A percentile compares a stretch with the other conserved stretches of the same genome.
Evolutionary conservation across 1,139 yeast species (phyloP).

Genomic region (Yarrowia galli): DNA sequence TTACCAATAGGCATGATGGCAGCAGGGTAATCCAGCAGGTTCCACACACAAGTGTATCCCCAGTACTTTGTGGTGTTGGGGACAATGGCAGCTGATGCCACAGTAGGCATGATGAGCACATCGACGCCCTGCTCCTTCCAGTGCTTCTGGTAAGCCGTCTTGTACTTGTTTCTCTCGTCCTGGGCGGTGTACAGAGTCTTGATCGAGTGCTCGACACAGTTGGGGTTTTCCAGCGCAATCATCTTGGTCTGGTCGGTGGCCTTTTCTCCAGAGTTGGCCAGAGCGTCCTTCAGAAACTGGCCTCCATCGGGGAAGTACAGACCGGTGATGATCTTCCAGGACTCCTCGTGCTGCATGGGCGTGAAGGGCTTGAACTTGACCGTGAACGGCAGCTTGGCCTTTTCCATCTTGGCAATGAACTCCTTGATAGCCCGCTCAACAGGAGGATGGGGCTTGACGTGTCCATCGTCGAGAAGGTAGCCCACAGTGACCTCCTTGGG

Average conservation of each 20-base stretch:
- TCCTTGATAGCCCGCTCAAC: slow-evolving; percentile 51
- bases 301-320: slow-evolving; percentile 40
- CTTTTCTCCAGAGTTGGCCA: slow-evolving; percentile 28
- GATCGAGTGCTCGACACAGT: slow-evolving; percentile 18
- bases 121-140: slow-evolving; percentile 50
- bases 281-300: slow-evolving; percentile 18
- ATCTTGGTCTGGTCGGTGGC: slow-evolving; percentile 37
- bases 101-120: slow-evolving; percentile 52
- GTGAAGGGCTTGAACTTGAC: slow-evolving; percentile 37
- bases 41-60: slow-evolving; percentile 57
- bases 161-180: slow-evolving; percentile 38
- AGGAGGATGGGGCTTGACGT: slow-evolving; percentile 56
- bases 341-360: slow-evolving; percentile 42
- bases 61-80: slow-evolving; percentile 42
- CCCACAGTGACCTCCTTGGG: slow-evolving; percentile 50
- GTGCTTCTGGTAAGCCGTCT: slow-evolving; percentile 47
- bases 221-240: slow-evolving; percentile 30
- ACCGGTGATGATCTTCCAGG: slow-evolving; percentile 41
- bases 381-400: slow-evolving; percentile 41
- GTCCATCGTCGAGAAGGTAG: slow-evolving; percentile 49
- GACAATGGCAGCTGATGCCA: slow-evolving; percentile 46
- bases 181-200: slow-evolving; percentile 25
- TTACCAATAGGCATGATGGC: slow-evolving; percentile 58
- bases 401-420: slow-evolving; percentile 46
- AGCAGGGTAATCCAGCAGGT: slow-evolving; percentile 58